phyloP scores from a whole-genome alignment of 495 filamentous ascomycete species.

The Penicillium salamii region DNA sequence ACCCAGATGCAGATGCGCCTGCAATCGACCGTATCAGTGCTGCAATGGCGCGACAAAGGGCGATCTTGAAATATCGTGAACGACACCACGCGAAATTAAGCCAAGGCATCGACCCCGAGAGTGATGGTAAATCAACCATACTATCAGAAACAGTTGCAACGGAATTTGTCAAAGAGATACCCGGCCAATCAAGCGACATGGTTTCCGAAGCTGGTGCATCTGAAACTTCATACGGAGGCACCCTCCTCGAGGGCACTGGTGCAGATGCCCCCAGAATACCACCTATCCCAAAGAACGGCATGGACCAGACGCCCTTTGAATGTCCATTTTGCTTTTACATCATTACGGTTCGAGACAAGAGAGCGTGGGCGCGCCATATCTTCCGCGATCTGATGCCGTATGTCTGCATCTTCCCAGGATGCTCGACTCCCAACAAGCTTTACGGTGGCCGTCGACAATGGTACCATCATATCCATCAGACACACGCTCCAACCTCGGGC shows the following conservation, averaged over 20 bases:
- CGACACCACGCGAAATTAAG: conserved; percentile 13
- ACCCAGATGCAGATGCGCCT: background rate
- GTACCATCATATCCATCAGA: no score
- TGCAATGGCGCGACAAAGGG: conserved; percentile 15
- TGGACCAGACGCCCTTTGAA: conserved; percentile 12
- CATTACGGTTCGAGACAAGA: conserved; percentile 8
- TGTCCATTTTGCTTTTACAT: conserved; percentile 30
- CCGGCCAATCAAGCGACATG: background rate
- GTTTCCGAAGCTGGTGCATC: conserved; percentile 1
- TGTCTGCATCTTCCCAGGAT: conserved; percentile 18
- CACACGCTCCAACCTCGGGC: background rate
- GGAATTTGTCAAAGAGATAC: background rate
- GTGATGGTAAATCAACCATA: background rate
- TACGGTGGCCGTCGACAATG: conserved; percentile 23
- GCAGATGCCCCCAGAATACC: background rate
- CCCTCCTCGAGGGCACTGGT: background rate
- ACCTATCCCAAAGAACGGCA: conserved; percentile 9
- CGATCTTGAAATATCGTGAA: conserved; percentile 16
- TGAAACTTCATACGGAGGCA: conserved; percentile 8
- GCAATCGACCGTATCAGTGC: conserved; percentile 7
- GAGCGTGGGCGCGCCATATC: conserved; percentile 23
- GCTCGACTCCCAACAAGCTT: conserved; percentile 13
- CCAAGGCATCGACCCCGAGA: conserved; percentile 2
- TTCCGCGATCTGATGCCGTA: conserved; percentile 32
- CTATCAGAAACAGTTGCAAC: conserved; percentile 11